A percentile compares a stretch with the other conserved stretches of the same genome.
These are phyloP conservation scores for Aspergillus felis DNA, from an alignment of 2,329 filamentous ascomycete species.

Conservation along the genomic window DNA sequence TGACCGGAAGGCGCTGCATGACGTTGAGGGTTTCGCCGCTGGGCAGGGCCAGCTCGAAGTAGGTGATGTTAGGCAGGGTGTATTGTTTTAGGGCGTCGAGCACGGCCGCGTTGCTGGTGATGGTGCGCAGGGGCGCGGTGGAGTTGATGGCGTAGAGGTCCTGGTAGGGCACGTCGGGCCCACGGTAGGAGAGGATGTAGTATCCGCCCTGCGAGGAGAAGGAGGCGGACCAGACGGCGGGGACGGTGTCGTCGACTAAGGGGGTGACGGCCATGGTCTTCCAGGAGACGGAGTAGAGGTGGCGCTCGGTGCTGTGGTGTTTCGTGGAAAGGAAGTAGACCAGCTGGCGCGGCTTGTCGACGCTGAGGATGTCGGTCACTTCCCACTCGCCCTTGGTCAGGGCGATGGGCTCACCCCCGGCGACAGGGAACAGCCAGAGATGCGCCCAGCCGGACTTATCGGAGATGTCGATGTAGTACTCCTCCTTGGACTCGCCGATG, in stretches of 20 bases:
- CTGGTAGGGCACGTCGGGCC: slow-evolving; percentile 66
- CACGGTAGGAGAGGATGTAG: slow-evolving; percentile 62
- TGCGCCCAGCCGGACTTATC: slow-evolving; percentile 64
- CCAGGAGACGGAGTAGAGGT: slow-evolving; percentile 64
- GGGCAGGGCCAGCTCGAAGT: slow-evolving; percentile 59
- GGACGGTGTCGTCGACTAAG: slow-evolving; percentile 58
- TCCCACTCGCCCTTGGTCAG: slow-evolving; percentile 67
- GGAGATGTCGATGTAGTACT: slow-evolving; percentile 64
- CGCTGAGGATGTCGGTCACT: slow-evolving; percentile 55
- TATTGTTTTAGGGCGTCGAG: slow-evolving; percentile 56
- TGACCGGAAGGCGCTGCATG: slow-evolving; percentile 61
- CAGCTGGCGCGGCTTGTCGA: slow-evolving; percentile 54
- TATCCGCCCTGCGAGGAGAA: slow-evolving; percentile 61
- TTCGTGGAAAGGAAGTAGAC: slow-evolving; percentile 65
- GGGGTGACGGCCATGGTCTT: slow-evolving; percentile 50
- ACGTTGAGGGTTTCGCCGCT: slow-evolving; percentile 61
- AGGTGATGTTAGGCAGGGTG: slow-evolving; percentile 61
- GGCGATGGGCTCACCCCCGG: slow-evolving; percentile 52
- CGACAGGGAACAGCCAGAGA: slow-evolving; percentile 60
- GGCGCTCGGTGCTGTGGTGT: slow-evolving; percentile 62
- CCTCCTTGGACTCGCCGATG: slow-evolving; percentile 27
- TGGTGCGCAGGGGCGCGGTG: slow-evolving; percentile 52
- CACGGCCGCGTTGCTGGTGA: slow-evolving; percentile 59
- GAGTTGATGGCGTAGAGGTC: slow-evolving; percentile 60
- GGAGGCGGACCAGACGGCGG: slow-evolving; percentile 61